Percentiles rank a stretch among this genome's conserved stretches.
Conservation (phyloP, 75 land plant genomes). For the Sequoiadendron giganteum region DNA sequence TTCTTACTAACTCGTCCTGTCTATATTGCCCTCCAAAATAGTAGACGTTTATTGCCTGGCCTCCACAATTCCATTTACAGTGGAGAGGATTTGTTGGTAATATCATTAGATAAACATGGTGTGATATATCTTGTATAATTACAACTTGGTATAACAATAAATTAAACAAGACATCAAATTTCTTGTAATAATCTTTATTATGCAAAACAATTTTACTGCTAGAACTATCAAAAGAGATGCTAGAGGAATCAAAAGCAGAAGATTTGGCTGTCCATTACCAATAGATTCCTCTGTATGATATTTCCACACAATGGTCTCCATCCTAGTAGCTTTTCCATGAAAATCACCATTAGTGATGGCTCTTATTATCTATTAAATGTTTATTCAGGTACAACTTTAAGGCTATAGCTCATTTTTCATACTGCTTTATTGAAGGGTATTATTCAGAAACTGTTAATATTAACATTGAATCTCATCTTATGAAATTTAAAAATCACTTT, state of each 20-base stretch:
- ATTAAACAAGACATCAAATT: not conserved
- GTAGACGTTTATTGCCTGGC: not conserved
- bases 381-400: not conserved
- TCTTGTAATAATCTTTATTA: not conserved
- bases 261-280: not conserved
- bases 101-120: not conserved
- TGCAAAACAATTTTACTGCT: not conserved
- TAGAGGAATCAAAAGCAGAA: not conserved
- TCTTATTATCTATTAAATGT: not conserved
- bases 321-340: not conserved
- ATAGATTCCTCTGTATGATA: not conserved
- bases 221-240: not conserved
- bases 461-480: not conserved
- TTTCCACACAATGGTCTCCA: not conserved
- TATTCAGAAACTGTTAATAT: not conserved
- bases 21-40: not conserved
- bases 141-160: not conserved
- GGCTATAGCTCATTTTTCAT: not conserved
- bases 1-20: not conserved
- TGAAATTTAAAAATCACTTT: not conserved
- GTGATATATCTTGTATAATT: too few relatives aligned
- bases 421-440: not conserved
- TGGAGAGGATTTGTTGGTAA: not conserved
- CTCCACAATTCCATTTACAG: not conserved
- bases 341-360: not conserved